Evolutionary conservation across 192 early-diverging fungal genomes (phyloP).

Genomic region (Chytriomyces confervae): DNA sequence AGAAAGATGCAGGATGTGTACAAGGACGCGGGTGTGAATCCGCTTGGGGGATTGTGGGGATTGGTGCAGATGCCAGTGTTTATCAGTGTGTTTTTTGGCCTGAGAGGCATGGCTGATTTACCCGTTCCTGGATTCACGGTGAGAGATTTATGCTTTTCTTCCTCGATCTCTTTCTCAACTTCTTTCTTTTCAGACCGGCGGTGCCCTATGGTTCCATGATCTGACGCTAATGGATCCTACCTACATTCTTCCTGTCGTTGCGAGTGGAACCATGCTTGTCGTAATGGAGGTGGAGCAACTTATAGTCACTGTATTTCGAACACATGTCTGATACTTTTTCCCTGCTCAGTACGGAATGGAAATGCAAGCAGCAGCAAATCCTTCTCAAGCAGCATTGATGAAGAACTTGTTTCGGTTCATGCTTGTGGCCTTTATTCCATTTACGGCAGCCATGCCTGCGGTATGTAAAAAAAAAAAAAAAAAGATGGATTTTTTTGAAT

Average conservation of each 20-base stretch:
- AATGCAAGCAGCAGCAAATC: conserved; percentile 13
- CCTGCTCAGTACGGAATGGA: conserved; percentile 9
- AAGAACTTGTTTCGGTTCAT: conserved; percentile 40
- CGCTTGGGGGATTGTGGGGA: conserved; percentile 68
- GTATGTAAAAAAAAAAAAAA: conserved; percentile 26
- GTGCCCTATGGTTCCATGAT: conserved; percentile 85
- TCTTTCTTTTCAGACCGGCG: conserved; percentile 66
- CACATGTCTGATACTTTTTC: background rate
- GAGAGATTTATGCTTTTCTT: background rate
- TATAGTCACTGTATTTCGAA: conserved; percentile 17
- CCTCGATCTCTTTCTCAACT: background rate
- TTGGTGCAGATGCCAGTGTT: conserved; percentile 81
- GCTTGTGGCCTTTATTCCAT: conserved; percentile 32
- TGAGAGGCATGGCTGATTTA: conserved; percentile 78
- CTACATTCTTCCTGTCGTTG: conserved; percentile 79
- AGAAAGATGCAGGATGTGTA: conserved; percentile 68
- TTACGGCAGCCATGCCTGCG: conserved; percentile 44
- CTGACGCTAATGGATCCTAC: conserved; percentile 81
- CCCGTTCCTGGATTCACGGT: conserved; percentile 72
- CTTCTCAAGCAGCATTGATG: conserved; percentile 12
- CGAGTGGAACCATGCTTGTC: conserved; percentile 70
- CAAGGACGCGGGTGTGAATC: conserved; percentile 66
- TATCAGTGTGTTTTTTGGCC: conserved; percentile 82
- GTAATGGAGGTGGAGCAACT: conserved; percentile 59
- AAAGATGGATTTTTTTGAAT: background rate